Conservation (phyloP, 805 yeast genomes). For the Candida manassasensis region DNA sequence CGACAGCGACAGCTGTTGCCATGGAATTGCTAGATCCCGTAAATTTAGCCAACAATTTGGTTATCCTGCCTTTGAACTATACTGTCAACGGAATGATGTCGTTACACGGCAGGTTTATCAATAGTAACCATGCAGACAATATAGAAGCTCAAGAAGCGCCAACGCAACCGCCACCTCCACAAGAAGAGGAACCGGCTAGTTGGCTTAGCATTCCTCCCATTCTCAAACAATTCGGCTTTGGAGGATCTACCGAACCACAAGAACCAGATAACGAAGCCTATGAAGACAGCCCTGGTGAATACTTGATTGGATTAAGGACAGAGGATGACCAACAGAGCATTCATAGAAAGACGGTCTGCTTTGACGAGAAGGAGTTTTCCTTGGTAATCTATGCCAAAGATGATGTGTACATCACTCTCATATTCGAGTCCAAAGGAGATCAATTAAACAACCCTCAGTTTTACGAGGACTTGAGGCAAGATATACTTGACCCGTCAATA, state of each 20-base stretch:
- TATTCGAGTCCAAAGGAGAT: conserved; percentile 26
- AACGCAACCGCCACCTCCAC: not conserved
- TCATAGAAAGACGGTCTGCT: conserved; percentile 22
- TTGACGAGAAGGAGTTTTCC: conserved; percentile 24
- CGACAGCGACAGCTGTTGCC: conserved; percentile 13
- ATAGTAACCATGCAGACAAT: conserved; percentile 3
- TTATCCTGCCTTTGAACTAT: conserved; percentile 33
- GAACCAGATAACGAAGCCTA: conserved; percentile 9
- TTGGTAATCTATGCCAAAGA: conserved; percentile 25
- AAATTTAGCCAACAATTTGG: conserved; percentile 30
- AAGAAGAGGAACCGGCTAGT: conserved; percentile 1
- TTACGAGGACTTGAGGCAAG: conserved; percentile 16
- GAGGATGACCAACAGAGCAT: conserved; percentile 12
- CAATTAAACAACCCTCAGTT: conserved; percentile 20
- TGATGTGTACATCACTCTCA: conserved; percentile 18
- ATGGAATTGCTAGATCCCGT: conserved; percentile 30
- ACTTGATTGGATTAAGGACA: conserved; percentile 19
- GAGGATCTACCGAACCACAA: conserved; percentile 4
- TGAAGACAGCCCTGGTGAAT: conserved; percentile 18
- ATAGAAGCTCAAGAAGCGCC: conserved; percentile 1
- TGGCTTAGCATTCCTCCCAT: conserved; percentile 20
- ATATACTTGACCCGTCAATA: conserved; percentile 16
- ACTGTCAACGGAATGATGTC: conserved; percentile 32
- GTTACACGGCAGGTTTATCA: conserved; percentile 7
- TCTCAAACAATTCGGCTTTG: conserved; percentile 6